Conservation (phyloP, 1,284 basidiomycete species). For the Butyriboletus regius region DNA sequence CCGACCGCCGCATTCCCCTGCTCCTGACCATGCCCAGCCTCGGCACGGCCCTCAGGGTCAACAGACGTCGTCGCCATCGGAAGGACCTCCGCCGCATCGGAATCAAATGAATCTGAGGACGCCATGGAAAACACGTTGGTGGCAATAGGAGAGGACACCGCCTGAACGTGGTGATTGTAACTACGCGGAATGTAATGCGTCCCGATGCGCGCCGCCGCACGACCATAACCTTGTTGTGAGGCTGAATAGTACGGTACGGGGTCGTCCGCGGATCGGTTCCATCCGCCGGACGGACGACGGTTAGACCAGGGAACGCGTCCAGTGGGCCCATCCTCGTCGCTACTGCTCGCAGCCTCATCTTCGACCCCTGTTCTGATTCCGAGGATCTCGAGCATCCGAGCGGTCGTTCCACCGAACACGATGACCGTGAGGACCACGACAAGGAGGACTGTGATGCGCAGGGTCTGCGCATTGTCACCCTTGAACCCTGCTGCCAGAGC, state of each 20-base stretch:
- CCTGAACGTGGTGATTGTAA: constrained; percentile 57
- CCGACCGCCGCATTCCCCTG: constrained; percentile 17
- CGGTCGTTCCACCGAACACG: constrained; percentile 92
- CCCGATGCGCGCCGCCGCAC: constrained; percentile 42
- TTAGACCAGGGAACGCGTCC: constrained; percentile 28
- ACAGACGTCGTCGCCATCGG: constrained; percentile 55
- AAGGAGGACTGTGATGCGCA: constrained; percentile 90
- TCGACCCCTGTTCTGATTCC: constrained; percentile 94
- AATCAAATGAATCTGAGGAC: constrained; percentile 68
- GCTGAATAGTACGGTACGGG: constrained; percentile 31
- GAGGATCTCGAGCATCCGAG: constrained; percentile 94
- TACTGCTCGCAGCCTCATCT: constrained; percentile 76
- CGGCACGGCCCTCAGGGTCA: constrained; percentile 15
- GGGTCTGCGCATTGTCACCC: constrained; percentile 81
- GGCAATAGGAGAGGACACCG: constrained; percentile 27
- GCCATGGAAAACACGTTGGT: constrained; percentile 48
- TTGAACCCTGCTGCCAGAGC: constrained; percentile 93
- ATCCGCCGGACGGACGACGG: constrained; percentile 30
- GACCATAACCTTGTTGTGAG: constrained; percentile 32
- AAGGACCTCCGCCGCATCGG: constrained; percentile 68
- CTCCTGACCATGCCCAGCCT: background rate
- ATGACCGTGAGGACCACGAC: constrained; percentile 94
- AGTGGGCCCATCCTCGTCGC: constrained; percentile 57
- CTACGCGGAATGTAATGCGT: constrained; percentile 43
- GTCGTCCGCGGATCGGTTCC: constrained; percentile 46